Conservation (phyloP, 2,329 filamentous ascomycete species). For the Scedosporium dehoogii region DNA sequence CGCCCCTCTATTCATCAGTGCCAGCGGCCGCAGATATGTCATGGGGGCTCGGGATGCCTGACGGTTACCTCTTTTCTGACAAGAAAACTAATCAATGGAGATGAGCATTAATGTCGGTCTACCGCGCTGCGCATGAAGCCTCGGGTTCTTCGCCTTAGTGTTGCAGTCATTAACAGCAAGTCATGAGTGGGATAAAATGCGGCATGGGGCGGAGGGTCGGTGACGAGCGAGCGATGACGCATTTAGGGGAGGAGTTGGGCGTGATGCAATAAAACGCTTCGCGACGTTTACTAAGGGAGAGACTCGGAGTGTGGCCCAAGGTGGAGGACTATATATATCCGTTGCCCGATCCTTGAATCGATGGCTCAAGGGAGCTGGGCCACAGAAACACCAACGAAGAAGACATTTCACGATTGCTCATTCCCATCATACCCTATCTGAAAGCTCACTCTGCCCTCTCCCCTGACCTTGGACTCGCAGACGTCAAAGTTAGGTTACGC, state of each 20-base stretch:
- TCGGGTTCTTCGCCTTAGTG: not conserved
- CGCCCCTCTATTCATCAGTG: not conserved
- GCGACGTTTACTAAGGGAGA: not conserved
- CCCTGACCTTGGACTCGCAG: too few species aligned
- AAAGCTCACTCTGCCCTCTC: too few species aligned
- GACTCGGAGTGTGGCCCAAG: not conserved
- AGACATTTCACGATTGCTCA: too few species aligned
- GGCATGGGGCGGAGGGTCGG: not conserved
- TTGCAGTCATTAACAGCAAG: not conserved
- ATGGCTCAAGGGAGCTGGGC: too few species aligned
- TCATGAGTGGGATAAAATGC: not conserved
- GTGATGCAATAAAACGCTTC: not conserved
- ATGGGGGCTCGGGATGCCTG: not conserved
- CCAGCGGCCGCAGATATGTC: not conserved
- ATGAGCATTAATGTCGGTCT: not conserved
- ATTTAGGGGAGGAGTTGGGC: not conserved
- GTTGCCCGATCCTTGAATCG: not conserved
- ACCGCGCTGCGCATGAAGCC: not conserved
- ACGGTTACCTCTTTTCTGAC: not conserved
- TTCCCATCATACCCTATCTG: too few species aligned
- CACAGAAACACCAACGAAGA: too few species aligned
- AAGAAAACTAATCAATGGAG: not conserved
- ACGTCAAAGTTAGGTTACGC: too few species aligned
- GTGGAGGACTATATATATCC: not conserved
- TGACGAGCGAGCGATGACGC: not conserved